Conservation (phyloP, 2,329 filamentous ascomycete genomes). For the Orbilia ellipsospora region DNA sequence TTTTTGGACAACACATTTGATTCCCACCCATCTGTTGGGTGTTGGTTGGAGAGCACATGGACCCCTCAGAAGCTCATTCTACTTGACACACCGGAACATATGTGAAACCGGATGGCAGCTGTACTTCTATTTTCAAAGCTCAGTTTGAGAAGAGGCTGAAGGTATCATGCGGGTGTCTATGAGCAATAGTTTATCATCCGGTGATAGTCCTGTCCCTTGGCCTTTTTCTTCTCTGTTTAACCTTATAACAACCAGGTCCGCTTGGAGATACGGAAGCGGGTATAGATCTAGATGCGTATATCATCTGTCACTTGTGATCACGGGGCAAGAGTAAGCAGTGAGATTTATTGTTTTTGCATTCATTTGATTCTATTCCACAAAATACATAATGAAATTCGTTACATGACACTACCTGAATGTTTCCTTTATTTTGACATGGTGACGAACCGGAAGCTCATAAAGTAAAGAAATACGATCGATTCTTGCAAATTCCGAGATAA, state of each 20-base stretch:
- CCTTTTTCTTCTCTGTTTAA: not conserved
- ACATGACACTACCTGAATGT: constrained; percentile 23
- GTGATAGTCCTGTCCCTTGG: not conserved
- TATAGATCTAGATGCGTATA: not conserved
- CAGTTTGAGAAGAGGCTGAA: constrained; percentile 1
- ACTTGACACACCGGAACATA: not conserved
- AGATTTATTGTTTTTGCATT: not conserved
- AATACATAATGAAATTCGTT: constrained; percentile 49
- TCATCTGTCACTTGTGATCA: not conserved
- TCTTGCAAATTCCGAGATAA: constrained; percentile 7
- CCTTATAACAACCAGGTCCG: not conserved
- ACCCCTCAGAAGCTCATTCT: constrained; percentile 33
- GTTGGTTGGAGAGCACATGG: constrained; percentile 1
- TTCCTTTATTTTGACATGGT: not conserved
- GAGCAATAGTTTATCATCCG: constrained; percentile 28
- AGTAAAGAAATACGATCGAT: not conserved
- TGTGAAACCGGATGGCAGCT: constrained; percentile 2
- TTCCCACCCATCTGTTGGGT: constrained; percentile 2
- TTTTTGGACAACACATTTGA: constrained; percentile 37
- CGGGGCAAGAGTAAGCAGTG: not conserved
- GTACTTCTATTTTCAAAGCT: constrained; percentile 9
- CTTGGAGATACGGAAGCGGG: not conserved
- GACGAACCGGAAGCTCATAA: not conserved
- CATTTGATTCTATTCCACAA: constrained; percentile 29
- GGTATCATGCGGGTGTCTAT: constrained; percentile 36